These are phyloP conservation scores for Silybum marianum DNA, from an alignment of 129 eudicot species.

Conservation along the genomic window DNA sequence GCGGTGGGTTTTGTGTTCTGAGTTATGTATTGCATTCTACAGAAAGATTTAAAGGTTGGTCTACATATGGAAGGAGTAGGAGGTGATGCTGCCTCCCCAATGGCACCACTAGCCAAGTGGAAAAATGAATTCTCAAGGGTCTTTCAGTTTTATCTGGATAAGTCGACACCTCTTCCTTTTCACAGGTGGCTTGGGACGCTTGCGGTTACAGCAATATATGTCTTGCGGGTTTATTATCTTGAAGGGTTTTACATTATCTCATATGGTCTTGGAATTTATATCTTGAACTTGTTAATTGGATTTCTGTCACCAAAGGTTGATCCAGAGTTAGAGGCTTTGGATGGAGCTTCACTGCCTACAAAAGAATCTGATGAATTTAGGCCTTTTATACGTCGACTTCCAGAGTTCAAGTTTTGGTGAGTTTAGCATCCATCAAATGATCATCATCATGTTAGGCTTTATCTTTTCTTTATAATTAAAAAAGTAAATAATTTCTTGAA, in stretches of 20 bases:
- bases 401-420: constrained; percentile 71
- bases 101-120: constrained; percentile 55
- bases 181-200: constrained; percentile 75
- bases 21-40: constrained; percentile 13
- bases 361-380: constrained; percentile 61
- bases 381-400: constrained; percentile 69
- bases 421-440: constrained; percentile 3
- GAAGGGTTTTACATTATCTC: constrained; percentile 66
- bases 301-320: constrained; percentile 70
- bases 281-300: constrained; percentile 62
- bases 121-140: constrained; percentile 42
- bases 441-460: neutral
- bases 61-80: constrained; percentile 48
- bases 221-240: constrained; percentile 52
- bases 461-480: neutral
- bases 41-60: constrained; percentile 16
- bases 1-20: constrained; percentile 6
- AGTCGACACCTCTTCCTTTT: constrained; percentile 52
- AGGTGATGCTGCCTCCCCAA: constrained; percentile 45
- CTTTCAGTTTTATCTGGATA: constrained; percentile 60
- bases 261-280: constrained; percentile 62
- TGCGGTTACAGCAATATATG: constrained; percentile 42
- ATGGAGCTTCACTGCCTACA: constrained; percentile 56
- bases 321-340: constrained; percentile 63
- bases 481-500: neutral